Evolutionary conservation across 2,329 filamentous ascomycete species (phyloP), one percentile per base, ranked within the genome.

Genomic region (Neonectria hederae): DNA sequence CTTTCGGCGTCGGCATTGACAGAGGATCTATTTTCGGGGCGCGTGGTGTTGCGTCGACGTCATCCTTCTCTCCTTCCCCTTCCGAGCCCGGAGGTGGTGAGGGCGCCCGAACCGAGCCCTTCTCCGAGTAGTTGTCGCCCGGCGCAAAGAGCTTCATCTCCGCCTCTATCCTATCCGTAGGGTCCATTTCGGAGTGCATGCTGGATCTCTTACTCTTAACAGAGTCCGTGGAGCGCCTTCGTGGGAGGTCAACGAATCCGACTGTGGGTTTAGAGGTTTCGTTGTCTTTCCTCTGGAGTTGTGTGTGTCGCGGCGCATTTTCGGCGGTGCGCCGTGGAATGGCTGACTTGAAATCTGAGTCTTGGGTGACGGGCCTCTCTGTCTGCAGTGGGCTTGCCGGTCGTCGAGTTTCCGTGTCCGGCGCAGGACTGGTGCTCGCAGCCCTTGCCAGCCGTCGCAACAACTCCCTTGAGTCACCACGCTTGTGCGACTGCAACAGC

Each of bases 131-230:
- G 64, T 84, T 85, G 32, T 88, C 86, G 17, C 76, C 70, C 0
- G 82, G 83, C 14, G 84, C 86, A 73, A 89, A 89, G 9, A 89
- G 79, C 53, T 82, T 83, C 77, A 83, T 82, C 75, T 89, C 86
- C 10, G 80, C 83, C 69, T 86, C 82, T 54, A 88, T 87, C 48
- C 86, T 84, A 68, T 86, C 85, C 1, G 82, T 84, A 5, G 86
- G 86, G 65, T 88, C 86, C 14, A 77, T 72, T 59, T 88, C 85
- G 0, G 86, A 87, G 62, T 81, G 77, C 71, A 81, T 75, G 72
- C 83, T 86, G 38, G 80, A 81, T 59, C 80, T 78, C 75, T 86
- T 87, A 68, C 82, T 82, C 67, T 79, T 80, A 54, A 77, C 70
- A 45, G 84, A 85, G 52, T 86, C 84, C 26, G 75, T 76, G 2